Evolutionary conservation across 2,329 filamentous ascomycete species (phyloP).

Genomic region (Thielaviopsis euricoi): DNA sequence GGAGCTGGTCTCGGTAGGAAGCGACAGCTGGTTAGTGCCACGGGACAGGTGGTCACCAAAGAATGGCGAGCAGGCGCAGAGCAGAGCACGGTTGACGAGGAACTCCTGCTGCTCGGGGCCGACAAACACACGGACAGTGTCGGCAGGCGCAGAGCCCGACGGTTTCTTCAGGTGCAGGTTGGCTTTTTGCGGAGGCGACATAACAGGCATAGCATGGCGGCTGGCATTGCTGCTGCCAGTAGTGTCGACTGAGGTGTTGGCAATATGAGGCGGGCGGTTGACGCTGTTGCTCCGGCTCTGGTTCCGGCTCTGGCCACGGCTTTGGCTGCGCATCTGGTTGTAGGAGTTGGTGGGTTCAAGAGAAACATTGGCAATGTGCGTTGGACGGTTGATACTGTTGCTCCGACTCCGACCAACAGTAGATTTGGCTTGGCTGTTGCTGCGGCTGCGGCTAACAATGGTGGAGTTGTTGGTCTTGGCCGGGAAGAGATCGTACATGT

Average conservation of each 20-base stretch:
- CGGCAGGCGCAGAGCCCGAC: background rate
- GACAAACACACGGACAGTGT: slow-evolving; percentile 24
- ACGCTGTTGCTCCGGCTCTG: background rate
- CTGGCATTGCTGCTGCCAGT: background rate
- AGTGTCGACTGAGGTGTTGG: background rate
- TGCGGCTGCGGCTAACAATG: background rate
- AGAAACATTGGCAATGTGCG: background rate
- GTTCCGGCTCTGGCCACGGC: background rate
- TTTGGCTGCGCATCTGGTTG: background rate
- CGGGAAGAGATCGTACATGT: background rate
- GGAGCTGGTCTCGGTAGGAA: slow-evolving; percentile 30
- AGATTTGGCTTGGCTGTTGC: background rate
- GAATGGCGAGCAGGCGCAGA: slow-evolving; percentile 30
- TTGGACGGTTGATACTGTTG: background rate
- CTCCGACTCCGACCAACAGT: background rate
- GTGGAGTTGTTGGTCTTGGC: background rate
- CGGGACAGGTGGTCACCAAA: slow-evolving; percentile 30
- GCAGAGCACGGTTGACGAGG: slow-evolving; percentile 26
- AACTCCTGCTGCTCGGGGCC: slow-evolving; percentile 26
- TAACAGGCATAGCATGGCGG: slow-evolving; percentile 1
- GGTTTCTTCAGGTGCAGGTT: background rate
- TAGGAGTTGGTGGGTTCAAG: background rate
- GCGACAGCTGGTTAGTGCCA: slow-evolving; percentile 22
- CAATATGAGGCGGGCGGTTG: background rate
- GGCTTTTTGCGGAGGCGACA: background rate